Evolutionary conservation across 495 filamentous ascomycete genomes (phyloP), one percentile per base, ranked within the genome.

Genomic region (Parachaetomium inaequale): DNA sequence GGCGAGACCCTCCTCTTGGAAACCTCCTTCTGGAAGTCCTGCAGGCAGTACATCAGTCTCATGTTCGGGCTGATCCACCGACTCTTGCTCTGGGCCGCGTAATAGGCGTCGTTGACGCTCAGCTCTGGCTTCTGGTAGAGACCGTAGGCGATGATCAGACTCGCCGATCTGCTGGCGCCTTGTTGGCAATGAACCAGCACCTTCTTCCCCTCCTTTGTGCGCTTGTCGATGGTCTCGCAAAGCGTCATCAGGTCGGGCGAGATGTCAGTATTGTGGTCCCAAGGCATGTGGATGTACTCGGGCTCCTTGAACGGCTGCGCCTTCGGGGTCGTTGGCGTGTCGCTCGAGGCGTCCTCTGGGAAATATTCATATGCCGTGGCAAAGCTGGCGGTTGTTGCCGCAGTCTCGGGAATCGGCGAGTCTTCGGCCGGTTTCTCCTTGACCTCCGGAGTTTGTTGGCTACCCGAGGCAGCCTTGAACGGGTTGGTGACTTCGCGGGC

Each of bases 241-340:
- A 98, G 78, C 43, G 77, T 79, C 70, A 88, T 85, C 31, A 98
- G 75, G 70, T 98, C 94, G 25, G 88, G 86, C 17, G 93, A 85
- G 62, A 98, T 96, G 63, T 96, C 91, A 0, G 93, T 96, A 68
- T 98, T 97, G 75, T 98, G 94, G 65, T 98, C 95, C 94, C 94
- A 98, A 3, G 85, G 88, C 50, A 98, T 88, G 70, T 98, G 94
- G 54, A 98, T 86, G 70, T 98, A 98, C 72, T 98, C 94, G 2
- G 94, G 94, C 26, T 85, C 75, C 17, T 79, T 75, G 28, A 73
- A 78, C 26, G 73, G n/a, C 68, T 77, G 69, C 5, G 75, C 76
- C 58, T 82, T 86, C 3, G 89, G 87, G 2, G 85, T 88, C 11
- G 81, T 83, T 6, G 83, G 82, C 55, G 70, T 80, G 65, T 75